Evolutionary conservation across 768 basidiomycete species (phyloP).

Genomic region (Kwoniella europaea): DNA sequence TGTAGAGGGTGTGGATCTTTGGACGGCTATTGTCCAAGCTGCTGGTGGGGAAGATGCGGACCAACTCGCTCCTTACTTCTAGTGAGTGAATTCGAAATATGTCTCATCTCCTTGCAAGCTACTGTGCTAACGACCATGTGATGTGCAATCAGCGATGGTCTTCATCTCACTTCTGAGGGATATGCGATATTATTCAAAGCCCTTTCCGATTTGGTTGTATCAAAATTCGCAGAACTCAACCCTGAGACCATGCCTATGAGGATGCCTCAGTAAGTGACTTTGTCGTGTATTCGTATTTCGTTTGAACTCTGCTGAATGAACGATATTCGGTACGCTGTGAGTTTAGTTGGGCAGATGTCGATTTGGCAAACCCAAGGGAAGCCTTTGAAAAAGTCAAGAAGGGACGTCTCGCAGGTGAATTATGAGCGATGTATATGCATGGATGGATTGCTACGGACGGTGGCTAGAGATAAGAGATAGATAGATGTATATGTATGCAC

Average conservation of each 20-base stretch:
- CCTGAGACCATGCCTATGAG: constrained; percentile 67
- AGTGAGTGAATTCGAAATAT: constrained; percentile 30
- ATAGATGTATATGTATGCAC: neutral
- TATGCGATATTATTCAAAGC: constrained; percentile 74
- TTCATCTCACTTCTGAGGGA: constrained; percentile 77
- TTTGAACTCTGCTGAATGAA: neutral
- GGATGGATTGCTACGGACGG: neutral
- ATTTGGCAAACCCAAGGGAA: constrained; percentile 22
- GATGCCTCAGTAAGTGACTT: constrained; percentile 67
- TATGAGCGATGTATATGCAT: constrained; percentile 8
- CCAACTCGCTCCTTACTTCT: constrained; percentile 59
- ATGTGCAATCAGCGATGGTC: constrained; percentile 65
- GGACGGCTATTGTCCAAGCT: constrained; percentile 73
- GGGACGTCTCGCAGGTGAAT: constrained; percentile 26
- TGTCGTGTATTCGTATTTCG: neutral
- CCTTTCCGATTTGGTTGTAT: constrained; percentile 66
- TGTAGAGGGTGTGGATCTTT: constrained; percentile 74
- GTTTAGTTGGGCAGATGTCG: constrained; percentile 34
- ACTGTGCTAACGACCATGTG: constrained; percentile 46
- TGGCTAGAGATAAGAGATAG: neutral
- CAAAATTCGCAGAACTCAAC: constrained; percentile 71
- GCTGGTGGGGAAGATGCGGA: constrained; percentile 68
- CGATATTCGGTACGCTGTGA: neutral
- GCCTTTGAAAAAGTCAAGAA: constrained; percentile 27
- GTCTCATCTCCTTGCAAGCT: too few relatives aligned